Percentiles rank a stretch among this genome's conserved stretches.
Conservation (phyloP, 2,329 filamentous ascomycete species). For the Sporothrix brunneoviolacea region DNA sequence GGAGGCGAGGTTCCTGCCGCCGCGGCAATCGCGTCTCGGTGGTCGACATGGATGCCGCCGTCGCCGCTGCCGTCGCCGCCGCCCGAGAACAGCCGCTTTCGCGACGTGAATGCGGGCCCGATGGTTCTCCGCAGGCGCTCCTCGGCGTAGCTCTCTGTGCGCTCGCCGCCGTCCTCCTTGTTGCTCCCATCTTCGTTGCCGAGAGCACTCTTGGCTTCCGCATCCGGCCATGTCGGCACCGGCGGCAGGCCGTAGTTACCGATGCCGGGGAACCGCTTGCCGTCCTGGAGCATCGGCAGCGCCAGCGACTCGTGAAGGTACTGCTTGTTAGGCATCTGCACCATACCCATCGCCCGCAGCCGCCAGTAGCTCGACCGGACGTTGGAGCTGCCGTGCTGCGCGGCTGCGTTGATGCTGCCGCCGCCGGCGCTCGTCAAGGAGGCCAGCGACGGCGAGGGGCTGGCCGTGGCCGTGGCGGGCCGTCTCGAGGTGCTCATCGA, state of each 20-base stretch:
- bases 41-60: not conserved
- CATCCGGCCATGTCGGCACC: not conserved
- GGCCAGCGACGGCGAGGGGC: not conserved
- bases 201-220: not conserved
- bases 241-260: slow-evolving; percentile 31
- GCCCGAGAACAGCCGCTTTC: slow-evolving; percentile 10
- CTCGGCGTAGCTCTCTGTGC: slow-evolving; percentile 8
- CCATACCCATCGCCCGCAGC: slow-evolving; percentile 40
- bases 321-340: slow-evolving; percentile 22
- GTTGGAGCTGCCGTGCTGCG: not conserved
- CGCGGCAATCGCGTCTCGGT: not conserved
- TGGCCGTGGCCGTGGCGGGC: not conserved
- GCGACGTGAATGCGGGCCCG: not conserved
- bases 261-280: slow-evolving; percentile 32
- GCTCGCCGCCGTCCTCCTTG: not conserved
- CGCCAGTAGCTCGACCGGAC: slow-evolving; percentile 29
- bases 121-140: slow-evolving; percentile 7
- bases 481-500: not conserved
- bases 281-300: slow-evolving; percentile 33
- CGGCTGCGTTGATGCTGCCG: not conserved
- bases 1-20: not conserved
- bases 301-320: slow-evolving; percentile 41
- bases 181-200: not conserved
- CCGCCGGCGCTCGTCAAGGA: not conserved
- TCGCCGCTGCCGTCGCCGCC: not conserved